These are phyloP conservation scores for Cunninghamia lanceolata DNA, from an alignment of 75 land plant genomes.

Conservation along the genomic window DNA sequence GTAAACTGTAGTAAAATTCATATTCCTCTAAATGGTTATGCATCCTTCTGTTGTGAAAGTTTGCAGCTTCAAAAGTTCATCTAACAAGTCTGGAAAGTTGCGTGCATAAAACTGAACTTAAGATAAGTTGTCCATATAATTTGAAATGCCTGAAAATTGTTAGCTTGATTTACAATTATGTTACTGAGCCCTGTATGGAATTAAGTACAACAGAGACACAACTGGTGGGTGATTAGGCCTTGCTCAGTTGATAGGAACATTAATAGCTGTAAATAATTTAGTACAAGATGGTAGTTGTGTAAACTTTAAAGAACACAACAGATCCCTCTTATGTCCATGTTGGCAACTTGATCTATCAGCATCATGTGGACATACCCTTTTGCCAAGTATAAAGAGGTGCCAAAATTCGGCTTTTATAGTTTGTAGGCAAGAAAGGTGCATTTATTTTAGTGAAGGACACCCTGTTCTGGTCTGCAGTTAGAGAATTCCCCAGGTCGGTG, in stretches of 20 bases:
- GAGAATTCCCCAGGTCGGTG: too few species aligned
- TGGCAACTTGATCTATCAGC: background rate
- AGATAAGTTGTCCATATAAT: background rate
- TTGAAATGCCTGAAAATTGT: background rate
- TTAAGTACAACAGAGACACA: background rate
- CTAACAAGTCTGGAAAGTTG: background rate
- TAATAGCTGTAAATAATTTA: background rate
- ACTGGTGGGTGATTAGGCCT: background rate
- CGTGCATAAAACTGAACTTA: background rate
- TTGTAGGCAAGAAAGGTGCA: too few species aligned
- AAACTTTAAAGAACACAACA: background rate
- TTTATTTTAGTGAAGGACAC: too few species aligned
- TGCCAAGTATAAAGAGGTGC: too few species aligned
- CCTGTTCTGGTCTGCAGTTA: too few species aligned
- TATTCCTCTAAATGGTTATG: slow-evolving; percentile 1
- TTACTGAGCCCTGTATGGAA: background rate
- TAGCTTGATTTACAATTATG: background rate
- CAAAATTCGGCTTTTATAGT: too few species aligned
- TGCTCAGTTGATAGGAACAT: background rate
- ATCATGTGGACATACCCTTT: background rate
- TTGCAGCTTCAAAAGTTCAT: background rate
- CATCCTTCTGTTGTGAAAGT: background rate
- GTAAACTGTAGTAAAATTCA: background rate
- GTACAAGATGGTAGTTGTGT: background rate
- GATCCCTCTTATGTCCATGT: background rate